Conservation (phyloP, 371 early-diverging fungal species). For the Syncephalis plumigaleata region DNA sequence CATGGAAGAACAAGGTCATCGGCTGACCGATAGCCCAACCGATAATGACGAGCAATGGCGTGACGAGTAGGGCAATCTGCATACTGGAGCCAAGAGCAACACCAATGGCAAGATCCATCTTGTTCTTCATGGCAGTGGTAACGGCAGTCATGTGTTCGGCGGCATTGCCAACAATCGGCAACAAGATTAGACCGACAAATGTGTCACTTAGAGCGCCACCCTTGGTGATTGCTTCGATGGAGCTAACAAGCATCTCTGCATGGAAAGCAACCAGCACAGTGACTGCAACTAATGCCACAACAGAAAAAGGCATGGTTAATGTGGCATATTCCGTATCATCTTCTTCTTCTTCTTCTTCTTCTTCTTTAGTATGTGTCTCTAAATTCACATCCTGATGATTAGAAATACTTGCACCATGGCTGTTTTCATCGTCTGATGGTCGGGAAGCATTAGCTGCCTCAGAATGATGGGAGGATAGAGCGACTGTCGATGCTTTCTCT, state of each 20-base stretch:
- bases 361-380: too few species aligned
- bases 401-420: too few species aligned
- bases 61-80: conserved; percentile 80
- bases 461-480: too few species aligned
- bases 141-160: conserved; percentile 69
- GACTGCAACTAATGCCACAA: conserved; percentile 17
- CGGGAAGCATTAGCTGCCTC: too few species aligned
- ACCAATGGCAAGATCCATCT: conserved; percentile 76
- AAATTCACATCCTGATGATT: too few species aligned
- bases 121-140: conserved; percentile 62
- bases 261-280: conserved; percentile 50
- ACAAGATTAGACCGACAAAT: conserved; percentile 71
- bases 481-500: conserved; percentile 4
- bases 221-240: conserved; percentile 52
- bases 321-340: conserved; percentile 33
- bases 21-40: conserved; percentile 68
- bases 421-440: too few species aligned
- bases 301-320: conserved; percentile 25
- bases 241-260: conserved; percentile 64
- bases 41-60: conserved; percentile 68
- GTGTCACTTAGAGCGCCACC: conserved; percentile 43
- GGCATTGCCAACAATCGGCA: conserved; percentile 73
- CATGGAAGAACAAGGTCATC: conserved; percentile 60
- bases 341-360: conserved; percentile 13
- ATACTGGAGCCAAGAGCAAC: conserved; percentile 81